Evolutionary conservation across 805 yeast genomes (phyloP).

Genomic region (Sporopachydermia lactativora): DNA sequence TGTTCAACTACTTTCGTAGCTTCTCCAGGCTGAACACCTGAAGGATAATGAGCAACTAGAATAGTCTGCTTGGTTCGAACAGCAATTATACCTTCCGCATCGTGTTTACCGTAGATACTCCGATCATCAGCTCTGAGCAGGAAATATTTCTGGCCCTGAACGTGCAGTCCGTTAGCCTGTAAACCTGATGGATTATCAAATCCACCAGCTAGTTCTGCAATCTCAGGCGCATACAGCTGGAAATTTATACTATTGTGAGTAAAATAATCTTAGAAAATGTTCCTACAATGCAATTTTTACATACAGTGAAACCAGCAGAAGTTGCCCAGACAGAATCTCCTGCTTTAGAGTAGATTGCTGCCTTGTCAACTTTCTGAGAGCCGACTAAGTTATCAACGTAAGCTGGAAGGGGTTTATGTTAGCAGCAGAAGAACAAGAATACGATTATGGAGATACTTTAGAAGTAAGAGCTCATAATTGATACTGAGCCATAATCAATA

Average conservation of each 20-base stretch:
- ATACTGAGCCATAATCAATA: too few relatives aligned
- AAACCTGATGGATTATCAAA: slow-evolving; percentile 66
- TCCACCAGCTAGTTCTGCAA: slow-evolving; percentile 60
- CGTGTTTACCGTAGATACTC: slow-evolving; percentile 86
- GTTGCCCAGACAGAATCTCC: slow-evolving; percentile 95
- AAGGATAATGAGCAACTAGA: slow-evolving; percentile 86
- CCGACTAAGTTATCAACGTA: slow-evolving; percentile 88
- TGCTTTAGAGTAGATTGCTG: slow-evolving; percentile 85
- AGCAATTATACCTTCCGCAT: slow-evolving; percentile 75
- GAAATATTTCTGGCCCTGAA: slow-evolving; percentile 78
- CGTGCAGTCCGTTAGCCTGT: slow-evolving; percentile 77
- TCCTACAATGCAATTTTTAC: slow-evolving; percentile 6
- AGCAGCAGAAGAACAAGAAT: too few relatives aligned
- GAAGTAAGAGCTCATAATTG: too few relatives aligned
- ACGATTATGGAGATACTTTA: too few relatives aligned
- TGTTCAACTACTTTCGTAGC: slow-evolving; percentile 93
- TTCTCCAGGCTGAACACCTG: slow-evolving; percentile 85
- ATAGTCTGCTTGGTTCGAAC: slow-evolving; percentile 93
- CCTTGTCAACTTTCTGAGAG: slow-evolving; percentile 81
- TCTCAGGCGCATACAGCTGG: slow-evolving; percentile 50
- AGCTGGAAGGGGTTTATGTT: slow-evolving; percentile 50
- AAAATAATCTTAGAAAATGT: too few relatives aligned
- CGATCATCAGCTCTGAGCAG: slow-evolving; percentile 81
- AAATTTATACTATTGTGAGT: slow-evolving; percentile 10
- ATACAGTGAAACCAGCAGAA: slow-evolving; percentile 40